Evolutionary conservation across 2,329 filamentous ascomycete species (phyloP), one percentile per base, ranked within the genome.

Genomic region (Claviceps pazoutovae): DNA sequence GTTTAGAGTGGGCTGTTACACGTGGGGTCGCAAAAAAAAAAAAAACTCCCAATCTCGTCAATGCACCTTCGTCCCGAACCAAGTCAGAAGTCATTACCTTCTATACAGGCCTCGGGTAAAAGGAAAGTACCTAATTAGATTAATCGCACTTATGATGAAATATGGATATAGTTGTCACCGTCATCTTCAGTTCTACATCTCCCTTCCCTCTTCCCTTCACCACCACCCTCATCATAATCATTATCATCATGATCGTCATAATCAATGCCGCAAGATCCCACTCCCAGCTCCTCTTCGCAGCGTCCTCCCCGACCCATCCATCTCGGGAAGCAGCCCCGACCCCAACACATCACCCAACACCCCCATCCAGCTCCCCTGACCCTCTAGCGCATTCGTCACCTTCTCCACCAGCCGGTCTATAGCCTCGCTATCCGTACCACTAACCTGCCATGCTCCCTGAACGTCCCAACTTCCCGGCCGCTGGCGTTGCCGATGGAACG

Each of bases 371-470:
- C 62, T 60, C 26, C 56, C 52, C 46, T 57, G 62, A 0, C 65
- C 65, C 34, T 62, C 62, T 13, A 68, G 56, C 42, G 60, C 61
- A 19, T 57, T 58, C 41, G 60, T 61, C 3, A 66, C 55, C 38
- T 56, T 55, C 45, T 56, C 58, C 34, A 61, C 60, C 6, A 65
- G 49, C 17, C 57, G 59, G 36, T 74, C 70, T 4, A 74, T 67
- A 26, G 63, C 60, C 48, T 68, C 67, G 1, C 58, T 57, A 23
- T 76, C 71, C 0, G 71, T 72, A 5, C 72, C 71, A 2, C 62
- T 66, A 0, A 75, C 62, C 23, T 68, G 67, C 74, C 74, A 76
- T 14, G 66, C 62, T 0, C 73, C 73, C 0, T 57, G 61, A 16
- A 72, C 59, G 13, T 69, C 59, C 60, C 62, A 66, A 7, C 66